phyloP scores from a whole-genome alignment of 306 rosid genomes.

The Sophora flavescens region DNA sequence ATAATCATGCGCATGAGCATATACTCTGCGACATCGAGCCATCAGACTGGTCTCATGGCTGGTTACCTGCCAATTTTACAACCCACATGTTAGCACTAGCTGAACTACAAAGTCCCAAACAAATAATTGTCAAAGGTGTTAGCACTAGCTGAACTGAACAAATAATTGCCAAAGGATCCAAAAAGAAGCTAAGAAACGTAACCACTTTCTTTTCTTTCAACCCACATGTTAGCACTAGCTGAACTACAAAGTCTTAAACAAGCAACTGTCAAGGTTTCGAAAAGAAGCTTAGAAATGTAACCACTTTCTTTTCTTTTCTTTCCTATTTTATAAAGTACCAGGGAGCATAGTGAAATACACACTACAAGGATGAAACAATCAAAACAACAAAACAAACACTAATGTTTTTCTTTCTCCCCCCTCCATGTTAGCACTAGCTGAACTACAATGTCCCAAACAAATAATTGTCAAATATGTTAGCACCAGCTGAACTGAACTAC shows the following conservation, averaged over 20 bases:
- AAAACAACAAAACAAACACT: background rate
- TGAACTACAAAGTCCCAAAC: conserved; percentile 11
- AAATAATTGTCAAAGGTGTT: too few species aligned
- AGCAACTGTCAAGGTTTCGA: conserved; percentile 2
- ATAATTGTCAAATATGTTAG: too few species aligned
- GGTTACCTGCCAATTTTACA: conserved; percentile 70
- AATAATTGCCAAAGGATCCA: conserved; percentile 31
- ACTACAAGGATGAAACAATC: conserved; percentile 13
- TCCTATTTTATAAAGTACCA: conserved; percentile 1
- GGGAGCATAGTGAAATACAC: background rate
- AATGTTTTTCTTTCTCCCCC: conserved; percentile 17
- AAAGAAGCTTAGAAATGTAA: conserved; percentile 28
- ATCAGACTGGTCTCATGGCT: conserved; percentile 83
- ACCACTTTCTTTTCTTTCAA: conserved; percentile 5
- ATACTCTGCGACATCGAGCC: conserved; percentile 98
- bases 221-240: conserved; percentile 43
- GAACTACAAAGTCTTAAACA: conserved; percentile 22
- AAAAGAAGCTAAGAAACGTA: conserved; percentile 13
- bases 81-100: conserved; percentile 41
- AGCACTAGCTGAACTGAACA: background rate
- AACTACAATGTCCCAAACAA: too few species aligned
- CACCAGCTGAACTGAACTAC: too few species aligned
- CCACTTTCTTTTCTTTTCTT: background rate
- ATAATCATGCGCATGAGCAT: conserved; percentile 99
- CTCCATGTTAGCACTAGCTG: background rate